Conservation (phyloP, 73 alveolate genomes). For the Paraurostyla sp. region DNA sequence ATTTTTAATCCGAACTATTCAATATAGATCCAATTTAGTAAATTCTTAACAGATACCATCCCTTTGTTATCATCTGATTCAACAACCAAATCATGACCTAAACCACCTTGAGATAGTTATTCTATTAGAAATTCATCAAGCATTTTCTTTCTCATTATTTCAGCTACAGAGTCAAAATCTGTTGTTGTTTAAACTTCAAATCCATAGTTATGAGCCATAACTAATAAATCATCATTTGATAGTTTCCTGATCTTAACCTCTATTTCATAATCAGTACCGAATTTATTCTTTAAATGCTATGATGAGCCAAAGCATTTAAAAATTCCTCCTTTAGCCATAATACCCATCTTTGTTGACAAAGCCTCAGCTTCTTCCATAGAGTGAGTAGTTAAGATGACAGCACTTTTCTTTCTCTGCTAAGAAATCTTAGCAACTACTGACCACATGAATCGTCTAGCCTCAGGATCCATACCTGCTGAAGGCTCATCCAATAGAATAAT, state of each 20-base stretch:
- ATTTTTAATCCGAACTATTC: constrained; percentile 12
- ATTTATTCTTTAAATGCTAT: constrained; percentile 91
- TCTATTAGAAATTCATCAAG: too few species aligned
- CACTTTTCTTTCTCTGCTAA: constrained; percentile 75
- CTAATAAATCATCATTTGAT: not conserved
- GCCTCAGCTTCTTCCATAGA: constrained; percentile 78
- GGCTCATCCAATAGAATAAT: constrained; percentile 97
- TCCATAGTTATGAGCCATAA: too few species aligned
- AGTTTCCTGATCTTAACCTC: constrained; percentile 79
- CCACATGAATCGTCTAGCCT: constrained; percentile 96
- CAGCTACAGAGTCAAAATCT: too few species aligned
- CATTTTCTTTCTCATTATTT: too few species aligned
- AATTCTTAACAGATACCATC: not conserved
- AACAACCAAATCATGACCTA: too few species aligned
- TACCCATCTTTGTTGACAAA: constrained; percentile 92
- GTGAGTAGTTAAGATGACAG: constrained; percentile 67
- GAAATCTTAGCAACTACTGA: constrained; percentile 90
- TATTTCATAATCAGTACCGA: constrained; percentile 96
- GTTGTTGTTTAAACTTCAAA: not conserved
- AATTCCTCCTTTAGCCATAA: constrained; percentile 95
- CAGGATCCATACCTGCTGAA: constrained; percentile 97
- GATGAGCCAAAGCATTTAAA: constrained; percentile 94
- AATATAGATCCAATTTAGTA: constrained; percentile 60
- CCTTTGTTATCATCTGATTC: not conserved
- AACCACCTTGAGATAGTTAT: too few species aligned